Base-by-base conservation (phyloP, 371 early-diverging fungal species). In the Lichtheimia hyalospora region DNA sequence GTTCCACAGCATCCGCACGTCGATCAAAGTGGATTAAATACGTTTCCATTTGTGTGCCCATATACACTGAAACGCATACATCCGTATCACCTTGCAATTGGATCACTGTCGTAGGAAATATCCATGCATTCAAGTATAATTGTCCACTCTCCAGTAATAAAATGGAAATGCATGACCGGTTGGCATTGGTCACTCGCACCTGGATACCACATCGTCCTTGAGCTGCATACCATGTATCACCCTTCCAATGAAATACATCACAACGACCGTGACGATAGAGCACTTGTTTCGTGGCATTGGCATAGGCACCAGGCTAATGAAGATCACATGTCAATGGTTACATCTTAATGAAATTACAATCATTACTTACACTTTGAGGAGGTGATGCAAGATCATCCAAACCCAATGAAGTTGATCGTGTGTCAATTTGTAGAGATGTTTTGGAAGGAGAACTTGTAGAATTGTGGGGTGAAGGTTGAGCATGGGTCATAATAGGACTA, bases 201-300 rank as follows among this genome's bases (percentile, higher is more conserved):
- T 75, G 69, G 5, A 75, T 42, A 16, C 66, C 23, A 48, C 79
- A 79, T 20, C 58, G 58, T 7, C 71, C 69, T 23, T 79, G 76
- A 0, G 70, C 74, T 1, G 79, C 72, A 53, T 72, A 74, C 79
- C 79, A 79, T 10, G 73, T 63, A 12, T 79, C 58, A 15, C 72
- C 68, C 16, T 74, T 69, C 79, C 79, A 79, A 54, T 74, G 76
- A 40, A 79, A 79, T 8, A 79, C 79, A 51, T 73, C 73, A 52
- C 79, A 79, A 39, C 64, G 63, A 13, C 59, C 66, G 23, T 65
- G 68, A 14, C 66, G 72, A 43, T 63, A 77, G 10, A 77, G 51
- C 0, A 77, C 55, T 51, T 70, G 64, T 20, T 66, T 57, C 13
- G 73, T 58, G 16, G 64, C 69, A 46, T 71, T 71, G 13, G 51